Evolutionary conservation across 345 rosid genomes (phyloP).

Genomic region (Xanthoceras sorbifolium): DNA sequence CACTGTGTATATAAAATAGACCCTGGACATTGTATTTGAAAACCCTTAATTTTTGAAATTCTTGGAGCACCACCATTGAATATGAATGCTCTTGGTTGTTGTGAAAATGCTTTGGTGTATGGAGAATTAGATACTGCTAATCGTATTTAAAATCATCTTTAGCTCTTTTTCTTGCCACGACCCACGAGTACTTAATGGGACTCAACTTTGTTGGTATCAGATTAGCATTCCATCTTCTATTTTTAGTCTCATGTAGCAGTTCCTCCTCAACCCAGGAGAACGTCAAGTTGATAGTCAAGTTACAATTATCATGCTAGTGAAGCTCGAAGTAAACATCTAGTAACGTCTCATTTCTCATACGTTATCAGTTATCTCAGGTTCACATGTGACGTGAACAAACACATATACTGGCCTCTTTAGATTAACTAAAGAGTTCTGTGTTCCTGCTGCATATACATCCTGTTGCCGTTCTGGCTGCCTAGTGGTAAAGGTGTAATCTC

Average conservation of each 20-base stretch:
- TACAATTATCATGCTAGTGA: too few relatives aligned
- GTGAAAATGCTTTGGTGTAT: neutral
- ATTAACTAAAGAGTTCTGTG: neutral
- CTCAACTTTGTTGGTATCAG: neutral
- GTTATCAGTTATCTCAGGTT: too few relatives aligned
- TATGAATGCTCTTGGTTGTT: neutral
- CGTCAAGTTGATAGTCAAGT: too few relatives aligned
- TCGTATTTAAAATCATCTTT: neutral
- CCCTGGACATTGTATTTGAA: neutral
- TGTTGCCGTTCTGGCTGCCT: neutral
- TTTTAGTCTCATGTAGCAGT: too few relatives aligned
- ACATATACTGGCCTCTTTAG: too few relatives aligned
- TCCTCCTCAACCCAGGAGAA: too few relatives aligned
- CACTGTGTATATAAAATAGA: too few relatives aligned
- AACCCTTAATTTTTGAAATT: neutral
- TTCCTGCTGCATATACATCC: neutral
- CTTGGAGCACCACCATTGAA: neutral
- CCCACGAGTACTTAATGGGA: neutral
- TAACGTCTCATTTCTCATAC: too few relatives aligned
- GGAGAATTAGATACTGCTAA: neutral
- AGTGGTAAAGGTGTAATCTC: neutral
- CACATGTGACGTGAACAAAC: neutral
- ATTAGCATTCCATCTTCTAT: neutral
- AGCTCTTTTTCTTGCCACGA: neutral
- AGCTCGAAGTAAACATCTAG: too few relatives aligned